Conservation (phyloP, 495 filamentous ascomycete genomes). For the Physcia stellaris region DNA sequence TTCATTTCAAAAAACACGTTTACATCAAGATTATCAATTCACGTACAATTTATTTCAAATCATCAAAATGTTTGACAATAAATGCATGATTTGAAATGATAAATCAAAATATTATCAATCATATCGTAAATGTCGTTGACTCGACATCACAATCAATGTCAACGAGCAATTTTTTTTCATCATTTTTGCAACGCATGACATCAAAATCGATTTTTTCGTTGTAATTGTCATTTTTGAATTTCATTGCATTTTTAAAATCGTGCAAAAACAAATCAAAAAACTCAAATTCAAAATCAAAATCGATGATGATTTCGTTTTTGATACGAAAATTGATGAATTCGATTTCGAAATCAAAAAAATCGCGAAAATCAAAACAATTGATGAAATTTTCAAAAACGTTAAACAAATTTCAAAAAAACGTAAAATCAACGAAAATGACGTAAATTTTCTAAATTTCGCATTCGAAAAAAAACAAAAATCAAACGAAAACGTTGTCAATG, state of each 20-base stretch:
- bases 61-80: neutral
- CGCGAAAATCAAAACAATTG: neutral
- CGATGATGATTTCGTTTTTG: neutral
- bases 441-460: neutral
- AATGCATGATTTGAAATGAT: slow-evolving; percentile 8
- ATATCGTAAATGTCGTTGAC: neutral
- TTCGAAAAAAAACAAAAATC: too few relatives aligned
- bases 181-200: slow-evolving; percentile 1
- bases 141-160: neutral
- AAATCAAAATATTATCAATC: neutral
- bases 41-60: too few relatives aligned
- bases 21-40: too few relatives aligned
- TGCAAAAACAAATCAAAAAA: slow-evolving; percentile 19
- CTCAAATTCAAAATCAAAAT: slow-evolving; percentile 6
- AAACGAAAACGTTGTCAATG: too few relatives aligned
- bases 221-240: slow-evolving; percentile 3
- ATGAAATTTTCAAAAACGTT: too few relatives aligned
- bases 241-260: slow-evolving; percentile 18
- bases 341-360: too few relatives aligned
- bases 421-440: neutral
- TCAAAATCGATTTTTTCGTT: slow-evolving; percentile 5
- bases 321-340: neutral
- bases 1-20: too few relatives aligned
- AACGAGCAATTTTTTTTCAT: slow-evolving; percentile 5
- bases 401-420: too few relatives aligned